Evolutionary conservation across 768 basidiomycete species (phyloP).

Genomic region (Boletus reticuloceps): DNA sequence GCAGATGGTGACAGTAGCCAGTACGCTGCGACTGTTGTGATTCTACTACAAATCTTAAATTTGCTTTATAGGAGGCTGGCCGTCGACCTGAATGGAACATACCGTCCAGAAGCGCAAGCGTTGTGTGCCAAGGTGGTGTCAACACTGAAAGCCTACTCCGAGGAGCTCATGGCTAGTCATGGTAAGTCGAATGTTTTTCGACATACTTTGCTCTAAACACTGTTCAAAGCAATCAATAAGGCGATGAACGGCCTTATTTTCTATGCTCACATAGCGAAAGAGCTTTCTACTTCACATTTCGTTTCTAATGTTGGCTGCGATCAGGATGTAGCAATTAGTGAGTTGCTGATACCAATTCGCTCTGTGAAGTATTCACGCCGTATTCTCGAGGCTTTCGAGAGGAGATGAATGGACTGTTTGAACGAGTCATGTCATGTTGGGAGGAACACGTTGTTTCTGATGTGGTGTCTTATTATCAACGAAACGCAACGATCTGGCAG

Average conservation of each 20-base stretch:
- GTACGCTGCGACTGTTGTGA: slow-evolving; percentile 34
- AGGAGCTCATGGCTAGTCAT: slow-evolving; percentile 28
- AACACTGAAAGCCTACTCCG: slow-evolving; percentile 38
- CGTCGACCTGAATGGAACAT: slow-evolving; percentile 41
- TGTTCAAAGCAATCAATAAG: slow-evolving; percentile 4
- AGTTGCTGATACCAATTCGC: slow-evolving; percentile 10
- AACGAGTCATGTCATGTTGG: slow-evolving; percentile 54
- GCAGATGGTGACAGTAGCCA: slow-evolving; percentile 39
- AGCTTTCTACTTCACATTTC: slow-evolving; percentile 45
- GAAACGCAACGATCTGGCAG: slow-evolving; percentile 3
- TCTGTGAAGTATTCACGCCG: slow-evolving; percentile 2
- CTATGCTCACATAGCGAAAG: slow-evolving; percentile 48
- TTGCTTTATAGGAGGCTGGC: slow-evolving; percentile 38
- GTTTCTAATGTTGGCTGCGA: slow-evolving; percentile 44
- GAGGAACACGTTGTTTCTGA: slow-evolving; percentile 39
- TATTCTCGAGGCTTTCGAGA: slow-evolving; percentile 47
- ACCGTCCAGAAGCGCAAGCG: slow-evolving; percentile 50
- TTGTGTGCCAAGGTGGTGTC: slow-evolving; percentile 42
- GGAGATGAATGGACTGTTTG: slow-evolving; percentile 40
- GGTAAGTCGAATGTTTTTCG: slow-evolving; percentile 30
- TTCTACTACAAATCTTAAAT: neutral
- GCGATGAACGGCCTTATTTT: slow-evolving; percentile 41
- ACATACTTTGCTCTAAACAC: neutral
- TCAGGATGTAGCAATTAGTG: slow-evolving; percentile 36
- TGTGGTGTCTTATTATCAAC: slow-evolving; percentile 19